Percentiles rank a stretch among this genome's conserved stretches.
phyloP scores from a whole-genome alignment of 1,284 basidiomycete genomes.

The Bondarzewia mesenterica region DNA sequence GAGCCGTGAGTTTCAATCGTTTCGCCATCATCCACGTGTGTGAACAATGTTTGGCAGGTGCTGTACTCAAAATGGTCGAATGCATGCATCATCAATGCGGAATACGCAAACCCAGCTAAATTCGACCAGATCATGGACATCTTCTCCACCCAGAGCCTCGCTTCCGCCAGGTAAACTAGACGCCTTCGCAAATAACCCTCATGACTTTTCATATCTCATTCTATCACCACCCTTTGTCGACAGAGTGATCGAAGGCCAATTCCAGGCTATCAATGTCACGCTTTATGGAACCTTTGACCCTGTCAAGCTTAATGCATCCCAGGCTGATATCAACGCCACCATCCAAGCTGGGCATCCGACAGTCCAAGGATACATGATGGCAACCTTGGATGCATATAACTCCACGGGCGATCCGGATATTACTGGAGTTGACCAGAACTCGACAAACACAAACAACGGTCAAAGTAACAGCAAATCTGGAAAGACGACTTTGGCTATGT shows the following conservation, averaged over 20 bases:
- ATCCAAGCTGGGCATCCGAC: slow-evolving; percentile 32
- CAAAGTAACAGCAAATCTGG: slow-evolving; percentile 17
- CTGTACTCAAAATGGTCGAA: slow-evolving; percentile 68
- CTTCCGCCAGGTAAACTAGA: slow-evolving; percentile 30
- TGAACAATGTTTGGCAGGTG: slow-evolving; percentile 35
- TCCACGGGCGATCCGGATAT: slow-evolving; percentile 32
- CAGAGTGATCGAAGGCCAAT: slow-evolving; percentile 60
- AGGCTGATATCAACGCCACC: slow-evolving; percentile 39
- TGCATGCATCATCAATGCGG: slow-evolving; percentile 68
- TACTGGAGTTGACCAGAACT: slow-evolving; percentile 11
- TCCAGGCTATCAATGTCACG: slow-evolving; percentile 41
- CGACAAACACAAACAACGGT: slow-evolving; percentile 11
- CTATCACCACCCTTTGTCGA: slow-evolving; percentile 2
- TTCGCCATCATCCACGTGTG: neutral
- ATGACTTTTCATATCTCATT: too few relatives aligned
- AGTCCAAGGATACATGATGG: slow-evolving; percentile 55
- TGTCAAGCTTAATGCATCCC: slow-evolving; percentile 45
- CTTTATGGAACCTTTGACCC: slow-evolving; percentile 54
- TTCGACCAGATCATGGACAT: slow-evolving; percentile 77
- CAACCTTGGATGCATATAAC: slow-evolving; percentile 60
- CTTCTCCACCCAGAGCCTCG: slow-evolving; percentile 53
- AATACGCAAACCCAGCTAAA: slow-evolving; percentile 55
- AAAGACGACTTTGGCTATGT: slow-evolving; percentile 73
- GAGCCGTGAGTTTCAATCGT: slow-evolving; percentile 59
- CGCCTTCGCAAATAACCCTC: neutral